These are phyloP conservation scores for Vitellaria paradoxa DNA, from an alignment of 179 eudicot genomes.

Conservation along the genomic window DNA sequence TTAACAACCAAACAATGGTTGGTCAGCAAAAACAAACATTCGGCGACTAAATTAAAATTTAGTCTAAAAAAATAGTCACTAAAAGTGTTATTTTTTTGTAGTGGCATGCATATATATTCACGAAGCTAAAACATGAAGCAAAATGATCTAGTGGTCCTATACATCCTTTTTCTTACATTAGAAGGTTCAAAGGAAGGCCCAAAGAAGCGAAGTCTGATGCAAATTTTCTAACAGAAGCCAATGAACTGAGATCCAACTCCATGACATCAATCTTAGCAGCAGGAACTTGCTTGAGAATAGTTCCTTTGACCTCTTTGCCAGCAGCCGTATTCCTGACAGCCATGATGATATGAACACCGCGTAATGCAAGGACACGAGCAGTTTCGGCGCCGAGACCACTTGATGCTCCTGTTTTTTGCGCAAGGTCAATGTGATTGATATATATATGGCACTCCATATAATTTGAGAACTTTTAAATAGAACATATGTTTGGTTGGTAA, in stretches of 20 bases:
- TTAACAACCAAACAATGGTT: too few relatives aligned
- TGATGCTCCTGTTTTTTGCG: conserved; percentile 57
- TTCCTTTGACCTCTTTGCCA: conserved; percentile 53
- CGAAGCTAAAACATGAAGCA: too few relatives aligned
- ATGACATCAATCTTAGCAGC: conserved; percentile 69
- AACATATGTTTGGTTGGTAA: too few relatives aligned
- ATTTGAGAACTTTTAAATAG: too few relatives aligned
- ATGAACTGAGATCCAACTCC: conserved; percentile 82
- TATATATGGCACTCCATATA: too few relatives aligned
- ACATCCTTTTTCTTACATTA: conserved; percentile 49
- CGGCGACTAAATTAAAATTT: too few relatives aligned
- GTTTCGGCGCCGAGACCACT: conserved; percentile 91
- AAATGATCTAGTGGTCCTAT: neutral
- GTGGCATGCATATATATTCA: too few relatives aligned
- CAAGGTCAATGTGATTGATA: neutral
- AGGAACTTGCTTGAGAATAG: conserved; percentile 60
- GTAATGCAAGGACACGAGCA: conserved; percentile 75
- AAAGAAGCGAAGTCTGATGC: conserved; percentile 55
- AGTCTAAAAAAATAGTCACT: too few relatives aligned
- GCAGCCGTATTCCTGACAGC: conserved; percentile 64
- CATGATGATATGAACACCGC: conserved; percentile 82
- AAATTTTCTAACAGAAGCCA: conserved; percentile 66
- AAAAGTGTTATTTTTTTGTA: too few relatives aligned
- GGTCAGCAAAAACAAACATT: too few relatives aligned
- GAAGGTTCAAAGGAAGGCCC: conserved; percentile 61